phyloP scores from a whole-genome alignment of 2,329 filamentous ascomycete species.

The Dactylellina sp. region DNA sequence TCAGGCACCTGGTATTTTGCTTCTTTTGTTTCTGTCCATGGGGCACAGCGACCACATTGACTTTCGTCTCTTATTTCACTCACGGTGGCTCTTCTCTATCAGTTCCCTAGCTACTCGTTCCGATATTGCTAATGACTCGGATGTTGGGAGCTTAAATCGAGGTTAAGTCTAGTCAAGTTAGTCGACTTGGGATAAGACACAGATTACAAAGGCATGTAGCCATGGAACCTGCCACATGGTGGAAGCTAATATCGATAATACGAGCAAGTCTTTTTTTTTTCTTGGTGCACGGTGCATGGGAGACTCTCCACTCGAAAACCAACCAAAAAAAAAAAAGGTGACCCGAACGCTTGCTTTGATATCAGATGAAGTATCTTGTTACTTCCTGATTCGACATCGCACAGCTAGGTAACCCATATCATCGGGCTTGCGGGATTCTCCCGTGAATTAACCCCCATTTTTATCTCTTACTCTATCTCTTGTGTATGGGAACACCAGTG shows the following conservation, averaged over 20 bases:
- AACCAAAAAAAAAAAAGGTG: neutral
- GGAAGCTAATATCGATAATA: slow-evolving; percentile 1
- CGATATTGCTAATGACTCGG: slow-evolving; percentile 14
- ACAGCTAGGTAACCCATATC: slow-evolving; percentile 57
- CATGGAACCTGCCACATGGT: neutral
- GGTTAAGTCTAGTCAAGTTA: neutral
- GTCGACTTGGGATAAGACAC: slow-evolving; percentile 3
- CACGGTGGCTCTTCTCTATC: neutral
- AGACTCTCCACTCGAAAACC: too few relatives aligned
- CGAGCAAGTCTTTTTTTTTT: too few relatives aligned
- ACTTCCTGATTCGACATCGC: slow-evolving; percentile 52
- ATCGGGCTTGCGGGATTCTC: slow-evolving; percentile 32
- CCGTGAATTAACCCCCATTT: neutral
- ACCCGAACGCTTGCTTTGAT: slow-evolving; percentile 44
- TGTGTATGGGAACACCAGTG: neutral
- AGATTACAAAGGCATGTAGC: neutral
- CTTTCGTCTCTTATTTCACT: slow-evolving; percentile 6
- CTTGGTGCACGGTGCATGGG: too few relatives aligned
- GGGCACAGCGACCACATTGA: neutral
- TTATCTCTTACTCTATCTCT: neutral
- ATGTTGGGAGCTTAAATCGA: neutral
- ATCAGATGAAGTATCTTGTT: slow-evolving; percentile 53
- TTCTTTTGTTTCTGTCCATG: slow-evolving; percentile 19
- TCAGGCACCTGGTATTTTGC: slow-evolving; percentile 48
- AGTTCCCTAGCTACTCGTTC: neutral